Base-by-base conservation (phyloP, 225 moss, liverwort and hornwort genomes). In the Rhytidiadelphus loreus region DNA sequence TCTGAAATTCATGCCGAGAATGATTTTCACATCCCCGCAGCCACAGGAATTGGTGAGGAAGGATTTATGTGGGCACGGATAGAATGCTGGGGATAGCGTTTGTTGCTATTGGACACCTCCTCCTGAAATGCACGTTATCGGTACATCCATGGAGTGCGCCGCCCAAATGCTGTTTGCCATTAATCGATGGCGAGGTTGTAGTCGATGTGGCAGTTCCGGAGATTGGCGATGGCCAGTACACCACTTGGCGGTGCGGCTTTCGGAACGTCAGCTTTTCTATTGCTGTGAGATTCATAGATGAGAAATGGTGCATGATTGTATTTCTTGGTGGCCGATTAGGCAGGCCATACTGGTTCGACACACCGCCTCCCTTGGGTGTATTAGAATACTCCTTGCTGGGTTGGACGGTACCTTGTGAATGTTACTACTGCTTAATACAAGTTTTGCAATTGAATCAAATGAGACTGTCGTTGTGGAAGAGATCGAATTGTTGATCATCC, bases 321-420 rank as follows among this genome's bases (percentile, higher is more conserved):
- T 57, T 76, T 39, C 57, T 59, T 68, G 19, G 52, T 60, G 24
- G 56, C 61, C 33, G 44, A 65, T 43, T 26, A 61, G 52, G 86
- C 78, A 60, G 60, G 80, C 81, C 33, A 44, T 43, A 13, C 26
- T 66, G 44, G 66, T 65, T 79, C 44, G 55, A 89, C 21, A 86
- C 39, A 60, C 84, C 60, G 41, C 87, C 89, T 91, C 87, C 91
- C 91, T 87, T 88, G n/a, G 53, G 86, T 52, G 81, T 52, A 61
- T 61, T 82, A 44, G 58, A 71, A 25, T 43, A 76, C 82, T 55
- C 82, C 81, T 48, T 55, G 58, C 37, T 46, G 89, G 89, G 91
- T 80, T 91, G 89, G 87, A 74, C 68, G 84, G 84, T 80, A 53
- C 32, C 60, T 43, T 85, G 81, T 90, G 65, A 80, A 83, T 41